A percentile compares a stretch with the other conserved stretches of the same genome.
These are phyloP conservation scores for Colletotrichum viniferum DNA, from an alignment of 2,329 filamentous ascomycete species.

Conservation along the genomic window DNA sequence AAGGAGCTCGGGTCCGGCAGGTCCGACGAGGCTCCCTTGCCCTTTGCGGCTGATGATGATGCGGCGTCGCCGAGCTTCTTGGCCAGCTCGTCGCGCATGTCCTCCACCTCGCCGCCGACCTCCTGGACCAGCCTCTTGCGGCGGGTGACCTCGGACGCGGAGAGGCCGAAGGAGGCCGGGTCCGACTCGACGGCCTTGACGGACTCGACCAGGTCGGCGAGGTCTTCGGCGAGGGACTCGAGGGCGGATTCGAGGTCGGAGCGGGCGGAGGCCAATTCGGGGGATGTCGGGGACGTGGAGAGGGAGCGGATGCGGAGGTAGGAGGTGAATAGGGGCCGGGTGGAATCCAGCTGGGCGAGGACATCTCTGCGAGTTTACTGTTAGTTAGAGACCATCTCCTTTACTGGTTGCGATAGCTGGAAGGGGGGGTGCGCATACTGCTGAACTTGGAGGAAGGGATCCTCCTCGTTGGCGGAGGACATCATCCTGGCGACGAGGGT, in stretches of 20 bases:
- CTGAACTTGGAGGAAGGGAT: conserved; percentile 75
- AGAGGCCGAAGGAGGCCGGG: conserved; percentile 85
- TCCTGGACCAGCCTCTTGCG: conserved; percentile 85
- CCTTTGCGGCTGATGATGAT: conserved; percentile 26
- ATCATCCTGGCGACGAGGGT: conserved; percentile 55
- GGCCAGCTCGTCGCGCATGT: conserved; percentile 83
- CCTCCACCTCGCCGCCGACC: conserved; percentile 85
- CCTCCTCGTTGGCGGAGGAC: conserved; percentile 70
- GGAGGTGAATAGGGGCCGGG: conserved; percentile 87
- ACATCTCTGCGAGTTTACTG: conserved; percentile 74
- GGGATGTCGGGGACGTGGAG: conserved; percentile 71
- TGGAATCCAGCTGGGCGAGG: conserved; percentile 77
- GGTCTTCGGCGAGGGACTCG: conserved; percentile 76
- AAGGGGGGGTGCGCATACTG: conserved; percentile 51
- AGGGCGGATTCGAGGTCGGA: conserved; percentile 71
- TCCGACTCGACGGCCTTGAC: conserved; percentile 88
- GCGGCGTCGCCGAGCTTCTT: conserved; percentile 52
- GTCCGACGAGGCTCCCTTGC: conserved; percentile 41
- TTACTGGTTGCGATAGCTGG: conserved; percentile 47
- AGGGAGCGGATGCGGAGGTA: conserved; percentile 96
- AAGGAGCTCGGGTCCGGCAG: conserved; percentile 59
- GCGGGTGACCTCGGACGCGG: conserved; percentile 79
- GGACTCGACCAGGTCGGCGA: conserved; percentile 85
- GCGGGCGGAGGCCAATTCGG: conserved; percentile 82
- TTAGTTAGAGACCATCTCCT: background rate